A percentile compares a stretch with the other conserved stretches of the same genome.
phyloP scores from a whole-genome alignment of 208 protist species.

The Vickermania ingenoplastis region DNA sequence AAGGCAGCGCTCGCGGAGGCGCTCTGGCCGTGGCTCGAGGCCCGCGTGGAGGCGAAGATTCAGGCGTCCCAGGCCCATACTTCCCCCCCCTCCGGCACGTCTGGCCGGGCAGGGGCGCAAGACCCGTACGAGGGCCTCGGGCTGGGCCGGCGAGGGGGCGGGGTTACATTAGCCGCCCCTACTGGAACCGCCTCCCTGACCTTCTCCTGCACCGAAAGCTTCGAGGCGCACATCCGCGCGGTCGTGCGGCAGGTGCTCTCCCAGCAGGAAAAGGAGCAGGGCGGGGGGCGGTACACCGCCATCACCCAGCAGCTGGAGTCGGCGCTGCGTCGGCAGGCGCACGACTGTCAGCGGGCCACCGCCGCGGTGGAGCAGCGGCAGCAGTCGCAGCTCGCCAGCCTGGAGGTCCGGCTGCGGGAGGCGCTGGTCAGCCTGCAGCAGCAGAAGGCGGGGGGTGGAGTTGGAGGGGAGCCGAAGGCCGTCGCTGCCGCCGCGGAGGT shows the following conservation, averaged over 20 bases:
- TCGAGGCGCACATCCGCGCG: neutral
- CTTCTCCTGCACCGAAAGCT: constrained; percentile 8
- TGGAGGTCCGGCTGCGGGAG: constrained; percentile 15
- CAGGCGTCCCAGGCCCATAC: neutral
- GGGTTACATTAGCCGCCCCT: neutral
- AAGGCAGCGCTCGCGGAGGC: constrained; percentile 2
- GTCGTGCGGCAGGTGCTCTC: constrained; percentile 15
- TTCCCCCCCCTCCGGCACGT: neutral
- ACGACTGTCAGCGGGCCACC: constrained; percentile 4
- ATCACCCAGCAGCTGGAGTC: constrained; percentile 16
- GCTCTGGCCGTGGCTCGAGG: neutral
- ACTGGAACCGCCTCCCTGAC: neutral
- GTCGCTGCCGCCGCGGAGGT: neutral
- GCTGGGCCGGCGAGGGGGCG: constrained; percentile 10
- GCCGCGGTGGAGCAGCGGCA: constrained; percentile 7
- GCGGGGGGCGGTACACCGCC: constrained; percentile 16
- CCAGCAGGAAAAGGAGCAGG: constrained; percentile 15
- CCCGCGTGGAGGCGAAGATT: neutral
- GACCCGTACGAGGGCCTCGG: constrained; percentile 12
- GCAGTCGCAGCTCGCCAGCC: constrained; percentile 11
- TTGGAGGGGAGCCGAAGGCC: too few species aligned
- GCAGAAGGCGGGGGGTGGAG: constrained; percentile 13
- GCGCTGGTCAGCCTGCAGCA: constrained; percentile 16
- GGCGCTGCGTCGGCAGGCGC: constrained; percentile 13
- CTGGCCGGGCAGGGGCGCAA: constrained; percentile 3